Percentiles rank a stretch among this genome's conserved stretches.
These are phyloP conservation scores for Trichoderma sp. DNA, from an alignment of 2,329 filamentous ascomycete genomes.

Conservation along the genomic window DNA sequence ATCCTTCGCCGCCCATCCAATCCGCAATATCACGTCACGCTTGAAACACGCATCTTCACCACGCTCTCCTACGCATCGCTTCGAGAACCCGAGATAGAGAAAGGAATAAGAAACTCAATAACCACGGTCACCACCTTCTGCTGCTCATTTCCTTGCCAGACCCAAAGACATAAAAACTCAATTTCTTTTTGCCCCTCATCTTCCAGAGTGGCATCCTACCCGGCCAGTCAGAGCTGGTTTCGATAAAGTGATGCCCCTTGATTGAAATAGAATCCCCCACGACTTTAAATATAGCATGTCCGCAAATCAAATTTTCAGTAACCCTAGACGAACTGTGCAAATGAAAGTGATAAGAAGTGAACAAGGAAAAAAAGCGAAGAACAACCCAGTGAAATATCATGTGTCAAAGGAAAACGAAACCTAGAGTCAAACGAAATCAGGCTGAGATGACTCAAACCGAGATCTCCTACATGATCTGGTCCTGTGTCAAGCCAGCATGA, in stretches of 20 bases:
- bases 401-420: not conserved
- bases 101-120: not conserved
- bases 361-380: not conserved
- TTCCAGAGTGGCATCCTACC: not conserved
- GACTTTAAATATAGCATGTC: not conserved
- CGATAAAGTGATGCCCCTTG: not conserved
- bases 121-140: slow-evolving; percentile 8
- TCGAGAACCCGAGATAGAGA: not conserved
- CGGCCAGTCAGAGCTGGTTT: not conserved
- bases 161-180: not conserved
- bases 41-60: slow-evolving; percentile 8
- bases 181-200: not conserved
- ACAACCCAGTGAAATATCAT: not conserved
- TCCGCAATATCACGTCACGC: slow-evolving; percentile 1
- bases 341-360: slow-evolving; percentile 2
- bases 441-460: not conserved
- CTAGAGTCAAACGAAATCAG: not conserved
- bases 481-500: slow-evolving; percentile 78
- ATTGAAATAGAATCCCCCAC: not conserved
- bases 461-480: slow-evolving; percentile 84
- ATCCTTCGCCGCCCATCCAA: not conserved
- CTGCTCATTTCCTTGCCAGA: slow-evolving; percentile 6
- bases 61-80: not conserved
- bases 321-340: slow-evolving; percentile 14
- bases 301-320: slow-evolving; percentile 17